Conservation (phyloP, 352 stramenopile genomes). For the Phytophthora nicotianae region DNA sequence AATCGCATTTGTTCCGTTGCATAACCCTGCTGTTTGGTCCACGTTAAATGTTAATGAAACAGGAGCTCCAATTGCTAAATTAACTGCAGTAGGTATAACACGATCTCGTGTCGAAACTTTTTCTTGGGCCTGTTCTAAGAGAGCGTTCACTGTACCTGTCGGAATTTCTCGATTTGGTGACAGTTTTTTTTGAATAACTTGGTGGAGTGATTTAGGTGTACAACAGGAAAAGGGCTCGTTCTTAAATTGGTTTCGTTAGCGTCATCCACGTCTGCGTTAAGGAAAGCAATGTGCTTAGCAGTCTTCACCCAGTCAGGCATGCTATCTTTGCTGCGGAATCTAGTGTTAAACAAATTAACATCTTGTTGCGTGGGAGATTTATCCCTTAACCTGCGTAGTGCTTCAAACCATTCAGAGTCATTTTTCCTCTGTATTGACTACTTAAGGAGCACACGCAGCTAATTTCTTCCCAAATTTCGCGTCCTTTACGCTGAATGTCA, state of each 20-base stretch:
- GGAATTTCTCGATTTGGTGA: neutral
- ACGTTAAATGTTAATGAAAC: conserved; percentile 4
- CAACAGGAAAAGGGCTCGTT: neutral
- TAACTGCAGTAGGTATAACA: neutral
- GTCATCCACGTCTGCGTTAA: conserved; percentile 5
- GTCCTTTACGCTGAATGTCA: neutral
- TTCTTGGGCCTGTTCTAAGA: neutral
- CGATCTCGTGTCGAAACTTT: neutral
- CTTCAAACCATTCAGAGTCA: conserved; percentile 2
- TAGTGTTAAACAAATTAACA: conserved; percentile 7
- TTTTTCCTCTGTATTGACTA: conserved; percentile 2
- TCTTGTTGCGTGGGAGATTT: neutral
- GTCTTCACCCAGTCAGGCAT: neutral
- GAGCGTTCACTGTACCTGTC: neutral
- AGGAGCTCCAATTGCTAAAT: conserved; percentile 2
- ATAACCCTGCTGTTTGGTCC: conserved; percentile 5
- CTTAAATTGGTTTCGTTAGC: neutral
- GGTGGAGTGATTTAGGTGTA: conserved; percentile 3
- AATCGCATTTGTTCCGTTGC: neutral
- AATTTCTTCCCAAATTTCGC: conserved; percentile 3
- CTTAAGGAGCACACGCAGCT: neutral
- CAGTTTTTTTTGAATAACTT: conserved; percentile 1
- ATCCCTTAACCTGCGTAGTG: neutral
- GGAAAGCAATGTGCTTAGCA: conserved; percentile 6
- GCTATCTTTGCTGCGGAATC: neutral